Evolutionary conservation across 2,329 filamentous ascomycete genomes (phyloP).

Genomic region (Diplodia sapinea): DNA sequence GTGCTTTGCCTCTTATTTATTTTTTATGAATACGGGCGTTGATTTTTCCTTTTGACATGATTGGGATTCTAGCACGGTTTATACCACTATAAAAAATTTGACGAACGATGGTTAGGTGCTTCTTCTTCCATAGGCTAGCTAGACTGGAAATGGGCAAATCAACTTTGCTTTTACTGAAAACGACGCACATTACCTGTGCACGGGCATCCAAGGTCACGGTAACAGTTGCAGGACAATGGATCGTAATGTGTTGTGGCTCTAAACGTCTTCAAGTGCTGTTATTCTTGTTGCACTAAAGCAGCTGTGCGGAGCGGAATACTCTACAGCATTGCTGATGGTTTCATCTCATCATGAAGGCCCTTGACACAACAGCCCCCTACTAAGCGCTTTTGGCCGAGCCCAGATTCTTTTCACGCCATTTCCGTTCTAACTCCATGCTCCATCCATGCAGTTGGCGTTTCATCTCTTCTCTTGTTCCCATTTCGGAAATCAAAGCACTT

Average conservation of each 20-base stretch:
- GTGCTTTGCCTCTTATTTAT: not conserved
- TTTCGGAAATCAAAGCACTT: not conserved
- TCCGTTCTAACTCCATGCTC: conserved; percentile 1
- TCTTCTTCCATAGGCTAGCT: not conserved
- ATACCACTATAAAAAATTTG: conserved; percentile 27
- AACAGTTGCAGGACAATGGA: not conserved
- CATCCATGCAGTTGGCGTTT: conserved; percentile 10
- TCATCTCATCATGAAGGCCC: not conserved
- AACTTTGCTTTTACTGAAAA: conserved; percentile 16
- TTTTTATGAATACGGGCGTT: conserved; percentile 17
- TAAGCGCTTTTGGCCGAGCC: not conserved
- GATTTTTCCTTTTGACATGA: conserved; percentile 16
- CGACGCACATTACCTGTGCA: not conserved
- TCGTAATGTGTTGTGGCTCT: not conserved
- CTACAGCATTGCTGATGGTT: not conserved
- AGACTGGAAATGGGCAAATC: conserved; percentile 26
- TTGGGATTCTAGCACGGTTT: conserved; percentile 8
- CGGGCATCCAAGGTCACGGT: not conserved
- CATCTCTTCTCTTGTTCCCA: not conserved
- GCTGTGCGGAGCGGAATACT: not conserved
- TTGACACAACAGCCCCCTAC: not conserved
- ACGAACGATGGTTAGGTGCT: conserved; percentile 11
- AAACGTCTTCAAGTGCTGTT: not conserved
- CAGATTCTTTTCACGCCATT: not conserved
- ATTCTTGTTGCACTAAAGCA: not conserved